phyloP scores from a whole-genome alignment of 2,329 filamentous ascomycete species.

The Xylariomycetidae sp. region DNA sequence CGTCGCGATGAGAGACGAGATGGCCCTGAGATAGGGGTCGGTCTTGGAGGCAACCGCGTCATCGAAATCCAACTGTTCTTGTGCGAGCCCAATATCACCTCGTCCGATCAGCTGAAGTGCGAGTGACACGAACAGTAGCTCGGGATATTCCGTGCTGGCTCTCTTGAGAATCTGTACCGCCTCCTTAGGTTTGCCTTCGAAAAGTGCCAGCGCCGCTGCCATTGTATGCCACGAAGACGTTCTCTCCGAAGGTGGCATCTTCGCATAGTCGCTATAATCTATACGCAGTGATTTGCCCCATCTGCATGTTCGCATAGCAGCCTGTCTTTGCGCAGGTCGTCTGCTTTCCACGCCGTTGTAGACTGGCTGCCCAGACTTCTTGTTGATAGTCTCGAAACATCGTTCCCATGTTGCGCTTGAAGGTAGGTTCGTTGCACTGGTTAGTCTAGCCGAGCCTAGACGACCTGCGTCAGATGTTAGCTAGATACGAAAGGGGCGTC shows the following conservation, averaged over 20 bases:
- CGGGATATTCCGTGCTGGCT: slow-evolving; percentile 55
- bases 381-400: slow-evolving; percentile 58
- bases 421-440: slow-evolving; percentile 37
- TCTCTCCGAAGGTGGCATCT: slow-evolving; percentile 39
- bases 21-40: slow-evolving; percentile 73
- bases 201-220: slow-evolving; percentile 69
- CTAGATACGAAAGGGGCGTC: slow-evolving; percentile 1
- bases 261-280: slow-evolving; percentile 36
- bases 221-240: slow-evolving; percentile 60
- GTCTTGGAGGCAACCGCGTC: slow-evolving; percentile 56
- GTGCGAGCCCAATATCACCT: slow-evolving; percentile 36
- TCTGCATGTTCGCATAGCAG: slow-evolving; percentile 69
- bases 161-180: slow-evolving; percentile 65
- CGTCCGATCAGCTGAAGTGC: slow-evolving; percentile 58
- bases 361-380: slow-evolving; percentile 52
- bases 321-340: slow-evolving; percentile 63
- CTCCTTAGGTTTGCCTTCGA: slow-evolving; percentile 62
- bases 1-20: slow-evolving; percentile 71
- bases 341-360: slow-evolving; percentile 59
- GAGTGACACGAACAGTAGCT: slow-evolving; percentile 62
- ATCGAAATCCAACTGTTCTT: slow-evolving; percentile 52
- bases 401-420: slow-evolving; percentile 53
- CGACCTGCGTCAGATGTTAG: slow-evolving; percentile 32
- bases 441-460: slow-evolving; percentile 41
- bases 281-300: slow-evolving; percentile 55